Base-by-base conservation (phyloP, 1,284 basidiomycete genomes). In the Ceratobasidium sp. region DNA sequence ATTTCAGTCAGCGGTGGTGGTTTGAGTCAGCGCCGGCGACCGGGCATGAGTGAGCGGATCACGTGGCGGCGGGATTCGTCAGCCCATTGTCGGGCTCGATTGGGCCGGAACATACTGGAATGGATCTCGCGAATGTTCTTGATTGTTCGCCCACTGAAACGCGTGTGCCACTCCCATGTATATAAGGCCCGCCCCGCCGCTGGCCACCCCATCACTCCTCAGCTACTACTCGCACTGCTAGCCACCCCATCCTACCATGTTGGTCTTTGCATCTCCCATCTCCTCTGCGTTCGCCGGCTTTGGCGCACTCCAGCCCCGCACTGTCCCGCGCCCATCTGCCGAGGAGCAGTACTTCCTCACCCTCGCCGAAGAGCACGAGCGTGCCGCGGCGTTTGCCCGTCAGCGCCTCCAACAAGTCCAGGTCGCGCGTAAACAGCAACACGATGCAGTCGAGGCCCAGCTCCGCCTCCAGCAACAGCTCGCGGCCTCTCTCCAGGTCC, bases 361-460 rank as follows among this genome's bases (percentile, higher is more conserved):
- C 5, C n/a, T 75, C 19, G 74, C 74, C 16, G 74, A 75, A 37
- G 68, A 75, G 48, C 69, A 75, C 54, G 56, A 66, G 22, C 74
- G 74, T 9, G 68, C 61, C 24, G 74, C 74, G 11, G 68, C 69
- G 1, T 27, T 46, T 16, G 74, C 69, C 14, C 53, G 65, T 37
- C 29, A 68, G 37, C 65, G 65, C 29, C 34, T 68, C 31, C 29
- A 54, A 14, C 46, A 68, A 37, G 51, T 37, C 51, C 65, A 39
- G 43, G 11, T n/a, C 11, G 4, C 51, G 24, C 51, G 51, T 27
- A 41, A 51, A 19, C 63, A 48, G 7, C 65, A 68, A 24, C 65
- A 68, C 9, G 27, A 48, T 27, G 65, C 24, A 7, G 8, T 68
- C 13, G 65, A 64, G 31, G 66, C 66, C 43, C 65, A 53, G 43